Percentiles rank a stretch among this genome's conserved stretches.
These are phyloP conservation scores for Lentithecium fluviatile DNA, from an alignment of 495 filamentous ascomycete genomes.

Conservation along the genomic window DNA sequence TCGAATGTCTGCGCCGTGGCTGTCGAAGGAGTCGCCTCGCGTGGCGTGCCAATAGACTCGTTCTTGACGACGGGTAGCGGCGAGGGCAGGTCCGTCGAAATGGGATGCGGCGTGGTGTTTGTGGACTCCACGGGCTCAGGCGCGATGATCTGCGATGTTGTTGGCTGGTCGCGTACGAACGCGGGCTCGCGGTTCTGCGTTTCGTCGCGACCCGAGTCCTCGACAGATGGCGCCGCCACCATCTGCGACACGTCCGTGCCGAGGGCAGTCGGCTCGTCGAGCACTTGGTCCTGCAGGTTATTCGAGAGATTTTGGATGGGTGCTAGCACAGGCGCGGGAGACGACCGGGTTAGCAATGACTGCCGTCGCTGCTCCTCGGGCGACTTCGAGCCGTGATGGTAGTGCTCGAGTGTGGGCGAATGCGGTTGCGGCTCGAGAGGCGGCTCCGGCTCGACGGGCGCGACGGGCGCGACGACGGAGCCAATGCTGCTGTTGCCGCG, in stretches of 20 bases:
- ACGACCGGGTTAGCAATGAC: slow-evolving; percentile 29
- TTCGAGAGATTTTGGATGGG: slow-evolving; percentile 35
- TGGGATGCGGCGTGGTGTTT: slow-evolving; percentile 15
- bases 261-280: slow-evolving; percentile 14
- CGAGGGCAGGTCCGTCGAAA: slow-evolving; percentile 24
- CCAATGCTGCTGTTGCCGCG: slow-evolving; percentile 33
- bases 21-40: slow-evolving; percentile 36
- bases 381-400: slow-evolving; percentile 42
- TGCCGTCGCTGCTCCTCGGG: slow-evolving; percentile 41
- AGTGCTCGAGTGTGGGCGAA: slow-evolving; percentile 45
- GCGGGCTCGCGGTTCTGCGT: slow-evolving; percentile 31
- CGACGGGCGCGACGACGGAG: slow-evolving; percentile 3
- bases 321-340: slow-evolving; percentile 35
- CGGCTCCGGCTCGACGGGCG: slow-evolving; percentile 38
- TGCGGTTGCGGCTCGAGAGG: slow-evolving; percentile 33
- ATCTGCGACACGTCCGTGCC: slow-evolving; percentile 28
- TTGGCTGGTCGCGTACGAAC: slow-evolving; percentile 29
- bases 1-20: slow-evolving; percentile 6
- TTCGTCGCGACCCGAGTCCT: slow-evolving; percentile 11
- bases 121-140: slow-evolving; percentile 3
- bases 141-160: slow-evolving; percentile 31
- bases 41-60: slow-evolving; percentile 39
- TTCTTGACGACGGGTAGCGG: slow-evolving; percentile 38
- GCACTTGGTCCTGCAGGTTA: slow-evolving; percentile 14
- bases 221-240: slow-evolving; percentile 19